Conservation (phyloP, 1,284 basidiomycete genomes). For the Naganishia cerealis region DNA sequence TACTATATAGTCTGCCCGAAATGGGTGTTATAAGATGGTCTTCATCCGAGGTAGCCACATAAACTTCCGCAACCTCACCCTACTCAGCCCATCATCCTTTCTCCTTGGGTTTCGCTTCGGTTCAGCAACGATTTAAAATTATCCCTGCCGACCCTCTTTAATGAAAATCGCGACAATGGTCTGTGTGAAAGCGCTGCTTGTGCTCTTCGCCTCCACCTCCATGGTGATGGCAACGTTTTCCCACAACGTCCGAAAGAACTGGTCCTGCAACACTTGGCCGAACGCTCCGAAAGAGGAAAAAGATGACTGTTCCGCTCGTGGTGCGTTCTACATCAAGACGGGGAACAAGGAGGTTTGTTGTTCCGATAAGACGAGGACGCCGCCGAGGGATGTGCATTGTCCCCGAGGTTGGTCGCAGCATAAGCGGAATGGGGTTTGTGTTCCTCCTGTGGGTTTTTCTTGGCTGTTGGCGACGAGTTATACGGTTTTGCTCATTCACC, state of each 20-base stretch:
- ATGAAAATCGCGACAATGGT: neutral
- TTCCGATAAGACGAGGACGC: constrained; percentile 21
- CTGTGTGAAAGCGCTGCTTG: neutral
- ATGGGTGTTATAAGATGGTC: neutral
- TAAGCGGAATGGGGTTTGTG: constrained; percentile 17
- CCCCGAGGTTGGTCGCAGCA: constrained; percentile 27
- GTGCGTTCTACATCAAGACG: constrained; percentile 27
- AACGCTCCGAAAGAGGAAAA: constrained; percentile 19
- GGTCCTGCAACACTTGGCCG: constrained; percentile 2
- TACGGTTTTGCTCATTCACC: constrained; percentile 16
- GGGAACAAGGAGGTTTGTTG: constrained; percentile 23
- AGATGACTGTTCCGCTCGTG: constrained; percentile 17
- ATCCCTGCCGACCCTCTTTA: neutral
- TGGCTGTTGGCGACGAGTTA: too few species aligned
- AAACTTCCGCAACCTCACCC: neutral
- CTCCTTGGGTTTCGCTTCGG: neutral
- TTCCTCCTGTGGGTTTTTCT: constrained; percentile 24
- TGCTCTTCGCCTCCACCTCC: constrained; percentile 14
- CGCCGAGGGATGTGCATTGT: constrained; percentile 27
- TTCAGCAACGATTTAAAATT: neutral
- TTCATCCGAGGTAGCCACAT: neutral
- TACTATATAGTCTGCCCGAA: neutral
- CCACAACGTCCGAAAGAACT: neutral
- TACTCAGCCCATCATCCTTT: neutral
- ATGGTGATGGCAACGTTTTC: neutral